Percentiles rank a stretch among this genome's conserved stretches.
Conservation (phyloP, 2,329 filamentous ascomycete genomes). For the Botrytis squamosa region DNA sequence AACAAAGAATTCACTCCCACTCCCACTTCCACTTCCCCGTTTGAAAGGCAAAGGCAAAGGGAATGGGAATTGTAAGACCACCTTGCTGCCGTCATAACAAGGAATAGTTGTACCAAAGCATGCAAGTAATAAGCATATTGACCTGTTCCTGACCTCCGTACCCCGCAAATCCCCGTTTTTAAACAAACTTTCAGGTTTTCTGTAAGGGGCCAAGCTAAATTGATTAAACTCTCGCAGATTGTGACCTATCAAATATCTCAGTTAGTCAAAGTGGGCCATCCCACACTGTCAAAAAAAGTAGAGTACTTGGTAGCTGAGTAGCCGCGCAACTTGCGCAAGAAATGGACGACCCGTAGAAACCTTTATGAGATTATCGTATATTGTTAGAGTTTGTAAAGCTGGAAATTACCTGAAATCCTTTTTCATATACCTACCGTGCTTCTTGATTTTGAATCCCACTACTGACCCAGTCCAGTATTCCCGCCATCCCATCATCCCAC, state of each 20-base stretch:
- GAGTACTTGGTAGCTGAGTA: background rate
- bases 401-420: background rate
- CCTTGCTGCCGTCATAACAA: background rate
- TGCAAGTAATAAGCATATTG: background rate
- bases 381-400: background rate
- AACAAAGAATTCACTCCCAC: conserved; percentile 9
- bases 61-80: background rate
- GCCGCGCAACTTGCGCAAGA: background rate
- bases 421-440: too few relatives aligned
- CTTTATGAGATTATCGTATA: background rate
- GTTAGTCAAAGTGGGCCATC: background rate
- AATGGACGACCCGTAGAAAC: background rate
- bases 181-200: background rate
- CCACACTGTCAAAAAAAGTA: background rate
- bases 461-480: background rate
- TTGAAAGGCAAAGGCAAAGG: background rate
- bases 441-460: background rate
- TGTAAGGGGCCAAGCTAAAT: conserved; percentile 17
- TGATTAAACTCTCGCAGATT: background rate
- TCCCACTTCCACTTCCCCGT: background rate
- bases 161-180: background rate
- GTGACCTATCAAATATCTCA: background rate
- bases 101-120: conserved; percentile 1
- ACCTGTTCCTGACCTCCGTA: conserved; percentile 3
- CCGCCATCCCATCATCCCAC: too few relatives aligned